Evolutionary conservation across 495 filamentous ascomycete genomes (phyloP).

Genomic region (Penicillium daleae): DNA sequence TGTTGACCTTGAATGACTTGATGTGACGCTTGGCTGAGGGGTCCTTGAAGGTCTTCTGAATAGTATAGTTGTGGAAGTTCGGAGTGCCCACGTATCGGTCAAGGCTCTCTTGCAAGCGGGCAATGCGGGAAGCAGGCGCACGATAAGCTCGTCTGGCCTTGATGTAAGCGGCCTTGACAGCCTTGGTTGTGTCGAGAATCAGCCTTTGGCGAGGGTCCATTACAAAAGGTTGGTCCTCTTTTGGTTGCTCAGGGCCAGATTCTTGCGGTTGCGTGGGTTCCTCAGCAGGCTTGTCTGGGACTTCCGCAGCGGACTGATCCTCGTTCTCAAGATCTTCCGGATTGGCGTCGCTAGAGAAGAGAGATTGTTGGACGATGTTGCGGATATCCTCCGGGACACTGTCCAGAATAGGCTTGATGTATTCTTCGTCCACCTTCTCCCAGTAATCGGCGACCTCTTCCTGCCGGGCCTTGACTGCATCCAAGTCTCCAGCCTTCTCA

Average conservation of each 20-base stretch:
- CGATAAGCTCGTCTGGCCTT: slow-evolving; percentile 80
- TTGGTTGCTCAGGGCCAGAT: slow-evolving; percentile 8
- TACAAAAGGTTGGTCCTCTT: slow-evolving; percentile 20
- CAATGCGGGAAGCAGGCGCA: slow-evolving; percentile 69
- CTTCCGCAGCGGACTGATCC: not conserved
- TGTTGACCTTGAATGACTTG: slow-evolving; percentile 78
- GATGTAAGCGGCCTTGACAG: slow-evolving; percentile 77
- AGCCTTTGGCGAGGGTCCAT: slow-evolving; percentile 33
- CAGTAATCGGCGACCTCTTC: slow-evolving; percentile 80
- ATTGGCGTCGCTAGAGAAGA: slow-evolving; percentile 37
- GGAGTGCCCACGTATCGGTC: slow-evolving; percentile 74
- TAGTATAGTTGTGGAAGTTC: slow-evolving; percentile 96
- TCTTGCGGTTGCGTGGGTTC: not conserved
- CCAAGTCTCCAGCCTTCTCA: slow-evolving; percentile 68
- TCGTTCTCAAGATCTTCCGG: slow-evolving; percentile 21
- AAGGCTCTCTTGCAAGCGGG: slow-evolving; percentile 72
- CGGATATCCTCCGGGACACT: slow-evolving; percentile 52
- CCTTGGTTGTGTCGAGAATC: slow-evolving; percentile 66
- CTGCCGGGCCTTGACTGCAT: slow-evolving; percentile 68
- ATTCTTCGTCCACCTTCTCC: slow-evolving; percentile 73
- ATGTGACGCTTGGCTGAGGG: slow-evolving; percentile 85
- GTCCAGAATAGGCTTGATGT: slow-evolving; percentile 74
- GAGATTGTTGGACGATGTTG: slow-evolving; percentile 43
- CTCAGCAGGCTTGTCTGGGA: not conserved
- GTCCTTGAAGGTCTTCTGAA: slow-evolving; percentile 79